Conservation (phyloP, 805 yeast genomes). For the Kregervanrija delftensis region DNA sequence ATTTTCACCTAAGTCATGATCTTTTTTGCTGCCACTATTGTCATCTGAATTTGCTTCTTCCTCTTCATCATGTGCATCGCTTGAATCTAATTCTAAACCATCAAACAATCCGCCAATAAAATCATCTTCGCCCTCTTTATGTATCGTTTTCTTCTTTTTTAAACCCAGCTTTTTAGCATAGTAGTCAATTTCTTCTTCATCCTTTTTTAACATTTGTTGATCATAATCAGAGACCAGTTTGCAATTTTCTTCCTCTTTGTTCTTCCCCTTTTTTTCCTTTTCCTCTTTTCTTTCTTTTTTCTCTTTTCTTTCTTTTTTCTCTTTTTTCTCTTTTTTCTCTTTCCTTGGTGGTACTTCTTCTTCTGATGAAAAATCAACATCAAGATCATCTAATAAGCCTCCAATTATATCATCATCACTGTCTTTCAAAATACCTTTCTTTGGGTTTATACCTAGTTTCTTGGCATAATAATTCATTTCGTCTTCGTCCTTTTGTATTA, state of each 20-base stretch:
- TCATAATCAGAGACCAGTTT: slow-evolving; percentile 35
- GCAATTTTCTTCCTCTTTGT: not conserved
- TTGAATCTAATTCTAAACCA: slow-evolving; percentile 50
- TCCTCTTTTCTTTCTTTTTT: not conserved
- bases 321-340: not conserved
- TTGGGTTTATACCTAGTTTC: slow-evolving; percentile 61
- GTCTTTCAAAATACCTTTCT: slow-evolving; percentile 40
- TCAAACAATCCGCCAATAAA: slow-evolving; percentile 75
- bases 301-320: slow-evolving; percentile 2
- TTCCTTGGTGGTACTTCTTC: slow-evolving; percentile 5
- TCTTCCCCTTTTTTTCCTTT: slow-evolving; percentile 6
- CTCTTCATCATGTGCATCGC: slow-evolving; percentile 5
- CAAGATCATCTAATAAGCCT: slow-evolving; percentile 71
- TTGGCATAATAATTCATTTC: slow-evolving; percentile 82
- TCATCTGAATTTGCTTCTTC: slow-evolving; percentile 10
- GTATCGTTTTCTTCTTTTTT: slow-evolving; percentile 46
- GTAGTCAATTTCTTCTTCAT: slow-evolving; percentile 73
- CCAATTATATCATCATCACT: slow-evolving; percentile 74
- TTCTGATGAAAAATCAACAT: slow-evolving; percentile 27
- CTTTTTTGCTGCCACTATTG: not conserved
- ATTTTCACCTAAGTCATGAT: slow-evolving; percentile 9
- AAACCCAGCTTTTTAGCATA: slow-evolving; percentile 80
- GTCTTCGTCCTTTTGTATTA: slow-evolving; percentile 45
- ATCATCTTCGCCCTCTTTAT: slow-evolving; percentile 61
- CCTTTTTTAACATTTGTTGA: slow-evolving; percentile 42